Evolutionary conservation across 768 basidiomycete genomes (phyloP).

Genomic region (Mrakia gelida): DNA sequence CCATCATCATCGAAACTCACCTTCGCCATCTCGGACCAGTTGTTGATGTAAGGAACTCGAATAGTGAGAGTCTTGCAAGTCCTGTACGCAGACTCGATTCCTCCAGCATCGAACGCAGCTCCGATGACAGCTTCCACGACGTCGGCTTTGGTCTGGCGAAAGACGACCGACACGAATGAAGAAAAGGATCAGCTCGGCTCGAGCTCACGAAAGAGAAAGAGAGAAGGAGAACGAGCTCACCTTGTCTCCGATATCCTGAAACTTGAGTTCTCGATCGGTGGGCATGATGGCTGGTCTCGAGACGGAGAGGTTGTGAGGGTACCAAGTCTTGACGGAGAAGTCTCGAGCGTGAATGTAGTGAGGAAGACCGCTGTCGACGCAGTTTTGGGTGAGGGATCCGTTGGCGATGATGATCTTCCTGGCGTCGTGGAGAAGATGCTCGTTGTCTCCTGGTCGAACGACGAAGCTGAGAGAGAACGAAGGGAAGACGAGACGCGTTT

Average conservation of each 20-base stretch:
- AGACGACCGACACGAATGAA: neutral
- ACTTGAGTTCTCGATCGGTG: slow-evolving; percentile 9
- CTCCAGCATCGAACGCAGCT: slow-evolving; percentile 72
- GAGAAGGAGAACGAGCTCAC: slow-evolving; percentile 49
- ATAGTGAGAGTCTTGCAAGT: slow-evolving; percentile 63
- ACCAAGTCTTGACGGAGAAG: slow-evolving; percentile 18
- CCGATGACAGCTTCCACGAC: slow-evolving; percentile 80
- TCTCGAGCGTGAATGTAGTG: slow-evolving; percentile 60
- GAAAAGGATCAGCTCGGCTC: neutral
- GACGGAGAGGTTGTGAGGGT: slow-evolving; percentile 12
- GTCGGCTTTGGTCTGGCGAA: slow-evolving; percentile 67
- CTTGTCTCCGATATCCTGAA: slow-evolving; percentile 55
- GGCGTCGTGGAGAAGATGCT: slow-evolving; percentile 63
- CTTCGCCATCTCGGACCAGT: slow-evolving; percentile 66
- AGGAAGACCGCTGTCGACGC: slow-evolving; percentile 60
- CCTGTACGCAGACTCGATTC: slow-evolving; percentile 61
- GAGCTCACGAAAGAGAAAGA: neutral
- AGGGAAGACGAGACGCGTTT: neutral
- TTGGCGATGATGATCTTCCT: slow-evolving; percentile 74
- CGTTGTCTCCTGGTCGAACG: slow-evolving; percentile 59
- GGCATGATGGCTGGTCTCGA: slow-evolving; percentile 9
- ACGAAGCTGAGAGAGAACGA: slow-evolving; percentile 50
- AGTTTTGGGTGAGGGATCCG: slow-evolving; percentile 56
- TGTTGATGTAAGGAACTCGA: slow-evolving; percentile 59
- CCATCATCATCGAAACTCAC: neutral